Evolutionary conservation across 2,329 filamentous ascomycete genomes (phyloP).

Genomic region (Pseudogymnoascus sp.): DNA sequence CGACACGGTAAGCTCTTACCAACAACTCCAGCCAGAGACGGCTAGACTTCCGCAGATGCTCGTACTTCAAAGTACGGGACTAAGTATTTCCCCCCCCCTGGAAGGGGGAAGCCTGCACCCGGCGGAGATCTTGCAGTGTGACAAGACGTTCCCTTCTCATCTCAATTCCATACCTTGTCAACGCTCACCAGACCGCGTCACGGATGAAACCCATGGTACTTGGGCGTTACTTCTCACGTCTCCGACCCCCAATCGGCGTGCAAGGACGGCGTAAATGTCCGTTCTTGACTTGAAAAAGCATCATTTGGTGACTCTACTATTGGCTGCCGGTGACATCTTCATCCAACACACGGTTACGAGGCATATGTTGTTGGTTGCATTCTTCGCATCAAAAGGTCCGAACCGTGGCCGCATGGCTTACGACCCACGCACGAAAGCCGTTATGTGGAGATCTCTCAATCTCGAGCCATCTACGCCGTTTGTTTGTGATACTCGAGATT

Average conservation of each 20-base stretch:
- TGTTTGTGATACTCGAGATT: background rate
- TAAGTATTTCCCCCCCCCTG: background rate
- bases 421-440: background rate
- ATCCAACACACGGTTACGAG: constrained; percentile 6
- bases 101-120: constrained; percentile 5
- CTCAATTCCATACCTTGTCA: background rate
- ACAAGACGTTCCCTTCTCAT: background rate
- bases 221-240: background rate
- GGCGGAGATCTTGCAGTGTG: constrained; percentile 1
- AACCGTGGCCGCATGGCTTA: constrained; percentile 5
- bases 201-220: background rate
- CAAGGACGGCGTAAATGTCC: background rate
- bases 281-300: background rate
- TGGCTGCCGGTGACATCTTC: background rate
- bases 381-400: constrained; percentile 4
- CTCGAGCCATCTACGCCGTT: background rate
- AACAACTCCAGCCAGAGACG: background rate
- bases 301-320: constrained; percentile 3
- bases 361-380: constrained; percentile 5
- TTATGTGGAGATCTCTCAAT: background rate
- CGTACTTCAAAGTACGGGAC: background rate
- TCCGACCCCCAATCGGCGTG: constrained; percentile 2
- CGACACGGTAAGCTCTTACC: constrained; percentile 3
- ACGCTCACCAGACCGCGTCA: constrained; percentile 6
- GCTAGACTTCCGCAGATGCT: background rate